Evolutionary conservation across 2,329 filamentous ascomycete species (phyloP).

Genomic region (Ophiostoma sp.): DNA sequence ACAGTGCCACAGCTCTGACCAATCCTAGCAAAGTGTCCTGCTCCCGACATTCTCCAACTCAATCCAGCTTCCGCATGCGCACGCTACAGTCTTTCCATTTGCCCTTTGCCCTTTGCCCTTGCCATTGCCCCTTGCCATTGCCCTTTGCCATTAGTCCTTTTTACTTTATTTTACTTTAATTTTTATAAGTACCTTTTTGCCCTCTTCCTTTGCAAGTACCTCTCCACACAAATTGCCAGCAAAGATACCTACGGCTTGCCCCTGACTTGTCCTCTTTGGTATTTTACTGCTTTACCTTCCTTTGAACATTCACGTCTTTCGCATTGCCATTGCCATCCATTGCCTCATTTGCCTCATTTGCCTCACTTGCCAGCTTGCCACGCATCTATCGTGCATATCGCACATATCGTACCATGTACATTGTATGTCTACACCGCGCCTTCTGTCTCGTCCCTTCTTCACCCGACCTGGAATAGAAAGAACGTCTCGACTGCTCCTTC

Average conservation of each 20-base stretch:
- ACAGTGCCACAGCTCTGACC: not conserved
- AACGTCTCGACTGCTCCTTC: not conserved
- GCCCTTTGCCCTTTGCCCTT: not conserved
- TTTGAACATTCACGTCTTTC: not conserved
- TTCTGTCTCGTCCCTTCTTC: conserved; percentile 9
- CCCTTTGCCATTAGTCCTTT: not conserved
- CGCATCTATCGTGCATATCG: not conserved
- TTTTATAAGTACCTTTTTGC: not conserved
- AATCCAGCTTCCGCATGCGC: not conserved
- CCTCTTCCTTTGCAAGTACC: not conserved
- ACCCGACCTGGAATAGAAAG: not conserved
- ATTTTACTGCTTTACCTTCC: not conserved
- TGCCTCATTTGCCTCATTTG: no score
- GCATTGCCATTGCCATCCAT: not conserved
- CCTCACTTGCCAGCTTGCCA: no score
- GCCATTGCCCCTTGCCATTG: not conserved
- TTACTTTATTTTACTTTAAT: no score
- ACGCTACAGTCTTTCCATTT: not conserved
- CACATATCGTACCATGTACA: no score
- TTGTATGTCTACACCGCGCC: not conserved
- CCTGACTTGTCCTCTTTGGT: not conserved
- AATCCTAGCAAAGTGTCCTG: not conserved
- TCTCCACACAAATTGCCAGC: not conserved
- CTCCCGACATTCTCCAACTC: not conserved
- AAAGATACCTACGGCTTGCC: not conserved